Percentiles rank a stretch among this genome's conserved stretches.
Conservation (phyloP, 371 early-diverging fungal genomes). For the Apophysomyces elegans region DNA sequence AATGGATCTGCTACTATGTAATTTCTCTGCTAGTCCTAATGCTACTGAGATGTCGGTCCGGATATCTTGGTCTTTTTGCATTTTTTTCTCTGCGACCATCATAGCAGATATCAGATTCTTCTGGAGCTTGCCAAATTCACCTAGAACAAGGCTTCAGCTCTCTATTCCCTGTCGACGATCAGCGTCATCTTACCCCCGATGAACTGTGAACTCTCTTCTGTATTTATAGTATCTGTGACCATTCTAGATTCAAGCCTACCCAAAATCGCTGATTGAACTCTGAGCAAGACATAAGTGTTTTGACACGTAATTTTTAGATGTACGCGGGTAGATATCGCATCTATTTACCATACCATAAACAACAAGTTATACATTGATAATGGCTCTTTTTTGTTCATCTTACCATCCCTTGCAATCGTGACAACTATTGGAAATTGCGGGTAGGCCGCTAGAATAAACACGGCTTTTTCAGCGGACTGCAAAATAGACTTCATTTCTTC, state of each 20-base stretch:
- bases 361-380: no score
- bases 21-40: neutral
- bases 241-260: neutral
- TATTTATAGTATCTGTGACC: neutral
- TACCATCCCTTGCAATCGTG: neutral
- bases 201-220: neutral
- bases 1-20: neutral
- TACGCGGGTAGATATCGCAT: neutral
- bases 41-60: neutral
- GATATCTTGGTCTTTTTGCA: neutral
- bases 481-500: neutral
- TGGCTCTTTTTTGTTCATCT: no score
- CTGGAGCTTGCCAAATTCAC: slow-evolving; percentile 1
- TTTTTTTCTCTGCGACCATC: neutral
- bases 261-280: neutral
- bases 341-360: no score
- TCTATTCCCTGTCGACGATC: neutral
- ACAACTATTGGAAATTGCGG: neutral
- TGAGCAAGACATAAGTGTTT: neutral
- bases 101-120: neutral
- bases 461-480: neutral
- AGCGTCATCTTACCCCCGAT: neutral
- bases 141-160: neutral
- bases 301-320: neutral
- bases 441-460: neutral